A percentile compares a stretch with the other conserved stretches of the same genome.
Evolutionary conservation across 2,329 filamentous ascomycete species (phyloP).

Genomic region (Amylocarpus encephaloides): DNA sequence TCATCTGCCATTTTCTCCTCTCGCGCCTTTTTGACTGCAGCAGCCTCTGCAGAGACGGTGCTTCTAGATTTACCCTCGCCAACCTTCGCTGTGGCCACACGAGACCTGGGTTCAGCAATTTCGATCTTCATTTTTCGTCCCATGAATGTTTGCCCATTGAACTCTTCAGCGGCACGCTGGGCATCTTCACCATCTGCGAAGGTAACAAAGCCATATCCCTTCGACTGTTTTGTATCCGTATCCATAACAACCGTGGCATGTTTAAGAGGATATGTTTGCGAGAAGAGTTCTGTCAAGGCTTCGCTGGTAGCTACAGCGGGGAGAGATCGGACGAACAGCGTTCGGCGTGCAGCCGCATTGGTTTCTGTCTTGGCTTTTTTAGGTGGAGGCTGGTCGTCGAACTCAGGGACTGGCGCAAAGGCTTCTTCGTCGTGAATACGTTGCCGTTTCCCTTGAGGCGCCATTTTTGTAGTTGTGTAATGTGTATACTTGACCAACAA

Average conservation of each 20-base stretch:
- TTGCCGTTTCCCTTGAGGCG: slow-evolving; percentile 25
- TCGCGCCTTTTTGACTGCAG: slow-evolving; percentile 44
- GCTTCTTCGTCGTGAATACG: slow-evolving; percentile 19
- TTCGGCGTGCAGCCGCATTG: slow-evolving; percentile 43
- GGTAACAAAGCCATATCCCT: slow-evolving; percentile 94
- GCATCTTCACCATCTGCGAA: slow-evolving; percentile 93
- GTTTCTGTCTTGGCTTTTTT: slow-evolving; percentile 56
- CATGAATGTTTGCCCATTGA: slow-evolving; percentile 71
- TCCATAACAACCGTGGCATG: slow-evolving; percentile 92
- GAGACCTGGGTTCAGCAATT: slow-evolving; percentile 76
- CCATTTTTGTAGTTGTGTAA: slow-evolving; percentile 9
- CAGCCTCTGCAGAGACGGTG: slow-evolving; percentile 32
- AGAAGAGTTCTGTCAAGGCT: slow-evolving; percentile 80
- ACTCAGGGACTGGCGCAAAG: slow-evolving; percentile 11
- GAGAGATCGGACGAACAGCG: slow-evolving; percentile 87
- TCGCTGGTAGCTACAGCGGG: slow-evolving; percentile 74
- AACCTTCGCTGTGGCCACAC: slow-evolving; percentile 50
- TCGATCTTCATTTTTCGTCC: slow-evolving; percentile 82
- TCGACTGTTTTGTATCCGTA: slow-evolving; percentile 75
- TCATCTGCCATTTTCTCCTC: slow-evolving; percentile 55
- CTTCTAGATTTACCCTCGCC: slow-evolving; percentile 34
- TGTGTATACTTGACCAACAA: not conserved
- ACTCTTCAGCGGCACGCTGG: slow-evolving; percentile 68
- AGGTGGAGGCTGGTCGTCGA: slow-evolving; percentile 30
- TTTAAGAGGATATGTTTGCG: slow-evolving; percentile 88